These are phyloP conservation scores for Penicillium daleae DNA, from an alignment of 495 filamentous ascomycete species.

Conservation along the genomic window DNA sequence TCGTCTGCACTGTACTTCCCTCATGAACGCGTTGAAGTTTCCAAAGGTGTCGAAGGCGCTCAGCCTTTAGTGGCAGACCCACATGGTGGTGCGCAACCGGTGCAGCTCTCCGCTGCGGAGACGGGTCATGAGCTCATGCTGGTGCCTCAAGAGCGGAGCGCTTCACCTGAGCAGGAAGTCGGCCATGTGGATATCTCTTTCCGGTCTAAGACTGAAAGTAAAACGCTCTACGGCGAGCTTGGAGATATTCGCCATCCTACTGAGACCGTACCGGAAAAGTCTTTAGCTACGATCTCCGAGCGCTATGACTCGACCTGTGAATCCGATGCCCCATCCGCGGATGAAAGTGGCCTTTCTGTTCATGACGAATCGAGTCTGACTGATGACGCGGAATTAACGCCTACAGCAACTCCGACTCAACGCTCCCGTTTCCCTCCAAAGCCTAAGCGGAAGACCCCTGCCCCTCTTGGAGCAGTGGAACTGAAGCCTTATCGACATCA, in stretches of 20 bases:
- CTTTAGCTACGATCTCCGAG: constrained; percentile 43
- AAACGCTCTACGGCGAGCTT: constrained; percentile 64
- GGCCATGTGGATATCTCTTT: constrained; percentile 64
- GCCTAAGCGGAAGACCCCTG: constrained; percentile 37
- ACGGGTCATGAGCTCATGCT: constrained; percentile 37
- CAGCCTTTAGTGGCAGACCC: constrained; percentile 53
- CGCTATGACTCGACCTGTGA: constrained; percentile 57
- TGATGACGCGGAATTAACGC: constrained; percentile 62
- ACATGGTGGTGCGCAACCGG: constrained; percentile 35
- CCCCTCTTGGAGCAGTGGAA: constrained; percentile 87
- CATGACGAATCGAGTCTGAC: constrained; percentile 57
- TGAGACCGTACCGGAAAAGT: constrained; percentile 40
- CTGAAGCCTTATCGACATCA: constrained; percentile 97
- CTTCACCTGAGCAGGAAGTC: constrained; percentile 39
- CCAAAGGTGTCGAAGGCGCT: constrained; percentile 40
- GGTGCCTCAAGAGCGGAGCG: constrained; percentile 36
- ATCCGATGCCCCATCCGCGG: constrained; percentile 60
- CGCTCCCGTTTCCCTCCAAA: constrained; percentile 37
- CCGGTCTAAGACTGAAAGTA: constrained; percentile 62
- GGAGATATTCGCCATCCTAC: constrained; percentile 40
- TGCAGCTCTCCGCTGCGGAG: constrained; percentile 41
- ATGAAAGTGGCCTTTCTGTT: constrained; percentile 55
- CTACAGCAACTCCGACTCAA: constrained; percentile 60
- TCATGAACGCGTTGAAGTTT: constrained; percentile 65
- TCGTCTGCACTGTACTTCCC: constrained; percentile 93